A percentile compares a stretch with the other conserved stretches of the same genome.
These are phyloP conservation scores for Gamarada debralockiae DNA, from an alignment of 495 filamentous ascomycete species.

Conservation along the genomic window DNA sequence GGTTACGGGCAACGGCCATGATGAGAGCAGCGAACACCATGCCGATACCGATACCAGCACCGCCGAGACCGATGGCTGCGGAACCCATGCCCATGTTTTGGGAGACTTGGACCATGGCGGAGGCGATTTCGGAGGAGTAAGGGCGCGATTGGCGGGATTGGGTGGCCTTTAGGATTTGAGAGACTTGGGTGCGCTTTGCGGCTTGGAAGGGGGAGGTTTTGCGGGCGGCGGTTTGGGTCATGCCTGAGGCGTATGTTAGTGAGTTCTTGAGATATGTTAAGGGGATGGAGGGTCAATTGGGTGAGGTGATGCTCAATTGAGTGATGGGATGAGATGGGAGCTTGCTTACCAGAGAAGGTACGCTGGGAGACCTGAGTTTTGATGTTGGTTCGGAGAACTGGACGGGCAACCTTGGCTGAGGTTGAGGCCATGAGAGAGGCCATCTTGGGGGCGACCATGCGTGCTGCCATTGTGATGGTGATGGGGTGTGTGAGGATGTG, in stretches of 20 bases:
- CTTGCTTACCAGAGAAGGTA: constrained; percentile 55
- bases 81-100: constrained; percentile 85
- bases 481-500: neutral
- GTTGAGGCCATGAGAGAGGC: constrained; percentile 67
- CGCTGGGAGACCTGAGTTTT: constrained; percentile 55
- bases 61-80: constrained; percentile 83
- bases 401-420: constrained; percentile 62
- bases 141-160: constrained; percentile 58
- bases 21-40: constrained; percentile 86
- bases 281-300: constrained; percentile 13
- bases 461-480: constrained; percentile 60
- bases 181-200: constrained; percentile 64
- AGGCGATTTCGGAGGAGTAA: constrained; percentile 78
- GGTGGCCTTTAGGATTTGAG: constrained; percentile 60
- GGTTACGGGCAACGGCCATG: constrained; percentile 82
- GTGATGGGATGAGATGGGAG: neutral
- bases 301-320: neutral
- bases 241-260: constrained; percentile 24
- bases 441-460: constrained; percentile 64
- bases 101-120: constrained; percentile 82
- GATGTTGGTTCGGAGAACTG: constrained; percentile 57
- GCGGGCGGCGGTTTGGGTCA: constrained; percentile 24
- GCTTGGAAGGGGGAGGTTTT: constrained; percentile 51
- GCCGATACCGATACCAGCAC: constrained; percentile 91
- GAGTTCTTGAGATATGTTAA: too few species aligned